phyloP scores from a whole-genome alignment of 495 filamentous ascomycete species.

The Neurospora intermedia region DNA sequence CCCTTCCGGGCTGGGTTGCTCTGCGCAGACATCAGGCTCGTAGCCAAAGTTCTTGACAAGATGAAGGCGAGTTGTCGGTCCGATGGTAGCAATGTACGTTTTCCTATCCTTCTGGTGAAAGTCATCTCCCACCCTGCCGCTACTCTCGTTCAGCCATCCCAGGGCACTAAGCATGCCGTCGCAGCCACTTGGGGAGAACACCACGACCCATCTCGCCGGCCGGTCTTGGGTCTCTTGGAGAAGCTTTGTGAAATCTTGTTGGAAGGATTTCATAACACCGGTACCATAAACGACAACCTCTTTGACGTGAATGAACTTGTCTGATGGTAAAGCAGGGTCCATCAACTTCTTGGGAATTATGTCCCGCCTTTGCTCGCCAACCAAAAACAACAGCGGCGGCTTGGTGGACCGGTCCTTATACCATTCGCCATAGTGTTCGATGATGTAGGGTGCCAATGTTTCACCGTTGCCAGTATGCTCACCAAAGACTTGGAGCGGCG shows the following conservation, averaged over 20 bases:
- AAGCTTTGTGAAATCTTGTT: constrained; percentile 45
- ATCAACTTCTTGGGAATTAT: constrained; percentile 75
- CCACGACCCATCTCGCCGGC: constrained; percentile 63
- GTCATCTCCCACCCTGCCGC: constrained; percentile 23
- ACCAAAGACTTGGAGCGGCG: constrained; percentile 51
- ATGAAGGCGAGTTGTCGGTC: constrained; percentile 80
- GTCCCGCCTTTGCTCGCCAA: constrained; percentile 77
- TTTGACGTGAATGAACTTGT: constrained; percentile 48
- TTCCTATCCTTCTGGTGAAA: constrained; percentile 8
- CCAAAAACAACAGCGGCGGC: constrained; percentile 69
- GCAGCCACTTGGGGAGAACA: constrained; percentile 88
- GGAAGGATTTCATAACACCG: constrained; percentile 64
- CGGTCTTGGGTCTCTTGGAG: constrained; percentile 30
- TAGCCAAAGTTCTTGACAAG: constrained; percentile 55
- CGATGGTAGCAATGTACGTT: constrained; percentile 74
- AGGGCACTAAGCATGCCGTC: constrained; percentile 66
- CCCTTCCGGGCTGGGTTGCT: constrained; percentile 73
- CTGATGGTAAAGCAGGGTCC: constrained; percentile 29
- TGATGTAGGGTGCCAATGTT: constrained; percentile 61
- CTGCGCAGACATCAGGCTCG: constrained; percentile 72
- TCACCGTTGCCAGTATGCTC: constrained; percentile 75
- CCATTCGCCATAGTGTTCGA: constrained; percentile 53
- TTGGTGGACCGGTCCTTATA: constrained; percentile 30
- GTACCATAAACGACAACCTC: constrained; percentile 84
- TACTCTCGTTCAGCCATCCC: constrained; percentile 41